Evolutionary conservation across 2,329 filamentous ascomycete genomes (phyloP).

Genomic region (Colletotrichum tropicicola): DNA sequence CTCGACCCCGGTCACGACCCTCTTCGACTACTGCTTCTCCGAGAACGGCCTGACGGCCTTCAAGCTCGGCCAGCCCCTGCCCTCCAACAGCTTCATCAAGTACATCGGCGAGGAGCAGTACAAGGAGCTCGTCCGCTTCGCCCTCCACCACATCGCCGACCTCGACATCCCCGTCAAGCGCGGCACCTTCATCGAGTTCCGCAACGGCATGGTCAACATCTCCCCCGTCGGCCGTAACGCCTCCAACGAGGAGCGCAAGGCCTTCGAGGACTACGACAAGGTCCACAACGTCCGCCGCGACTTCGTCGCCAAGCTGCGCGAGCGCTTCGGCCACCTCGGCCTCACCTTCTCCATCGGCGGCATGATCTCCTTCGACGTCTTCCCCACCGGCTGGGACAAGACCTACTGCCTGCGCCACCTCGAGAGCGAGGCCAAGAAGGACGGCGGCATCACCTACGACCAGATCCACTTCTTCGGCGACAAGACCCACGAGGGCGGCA

Average conservation of each 20-base stretch:
- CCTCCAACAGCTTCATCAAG: slow-evolving; percentile 86
- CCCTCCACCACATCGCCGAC: slow-evolving; percentile 85
- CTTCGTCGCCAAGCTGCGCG: slow-evolving; percentile 79
- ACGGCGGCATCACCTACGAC: slow-evolving; percentile 79
- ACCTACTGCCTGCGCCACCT: slow-evolving; percentile 93
- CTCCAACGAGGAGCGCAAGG: slow-evolving; percentile 78
- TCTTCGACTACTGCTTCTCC: slow-evolving; percentile 98
- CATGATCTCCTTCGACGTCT: slow-evolving; percentile 98
- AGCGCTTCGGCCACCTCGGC: slow-evolving; percentile 84
- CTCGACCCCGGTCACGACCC: slow-evolving; percentile 74
- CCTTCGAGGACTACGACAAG: slow-evolving; percentile 85
- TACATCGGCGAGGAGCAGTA: slow-evolving; percentile 88
- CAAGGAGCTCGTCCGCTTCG: slow-evolving; percentile 80
- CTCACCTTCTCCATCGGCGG: slow-evolving; percentile 96
- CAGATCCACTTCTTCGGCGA: slow-evolving; percentile 98
- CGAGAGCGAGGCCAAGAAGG: slow-evolving; percentile 77
- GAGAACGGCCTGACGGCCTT: slow-evolving; percentile 96
- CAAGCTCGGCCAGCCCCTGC: slow-evolving; percentile 80
- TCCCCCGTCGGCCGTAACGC: slow-evolving; percentile 89
- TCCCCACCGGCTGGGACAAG: slow-evolving; percentile 98
- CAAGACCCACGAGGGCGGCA: slow-evolving; percentile 90
- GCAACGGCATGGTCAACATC: slow-evolving; percentile 92
- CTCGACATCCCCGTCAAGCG: slow-evolving; percentile 85
- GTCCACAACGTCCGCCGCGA: slow-evolving; percentile 78
- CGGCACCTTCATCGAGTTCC: slow-evolving; percentile 87